These are phyloP conservation scores for Fusarium tricinctum DNA, from an alignment of 2,329 filamentous ascomycete genomes.

Conservation along the genomic window DNA sequence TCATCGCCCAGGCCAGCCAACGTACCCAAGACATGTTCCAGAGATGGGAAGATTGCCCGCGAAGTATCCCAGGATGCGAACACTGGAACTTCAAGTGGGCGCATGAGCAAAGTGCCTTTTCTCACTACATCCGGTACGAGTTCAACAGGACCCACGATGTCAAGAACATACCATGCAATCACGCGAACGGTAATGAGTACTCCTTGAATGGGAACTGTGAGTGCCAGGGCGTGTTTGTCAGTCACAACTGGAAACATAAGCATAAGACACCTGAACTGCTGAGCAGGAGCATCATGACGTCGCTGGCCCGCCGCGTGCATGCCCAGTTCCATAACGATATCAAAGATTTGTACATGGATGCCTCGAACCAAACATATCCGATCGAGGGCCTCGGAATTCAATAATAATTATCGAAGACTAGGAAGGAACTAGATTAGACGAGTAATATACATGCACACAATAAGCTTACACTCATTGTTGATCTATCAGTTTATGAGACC, in stretches of 20 bases:
- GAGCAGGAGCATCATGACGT: slow-evolving; percentile 31
- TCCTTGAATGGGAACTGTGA: neutral
- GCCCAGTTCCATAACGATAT: slow-evolving; percentile 19
- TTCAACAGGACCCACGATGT: slow-evolving; percentile 19
- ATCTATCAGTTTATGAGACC: too few relatives aligned
- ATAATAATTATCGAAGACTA: neutral
- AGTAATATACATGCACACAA: too few relatives aligned
- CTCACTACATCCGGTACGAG: slow-evolving; percentile 23
- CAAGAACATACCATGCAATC: slow-evolving; percentile 16
- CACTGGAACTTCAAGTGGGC: slow-evolving; percentile 24
- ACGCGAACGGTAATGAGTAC: slow-evolving; percentile 21
- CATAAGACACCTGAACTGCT: slow-evolving; percentile 19
- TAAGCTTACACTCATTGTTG: too few relatives aligned
- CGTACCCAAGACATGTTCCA: slow-evolving; percentile 44
- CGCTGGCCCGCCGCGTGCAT: slow-evolving; percentile 16
- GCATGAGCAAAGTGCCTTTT: slow-evolving; percentile 19
- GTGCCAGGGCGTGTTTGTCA: slow-evolving; percentile 20
- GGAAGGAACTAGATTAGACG: neutral
- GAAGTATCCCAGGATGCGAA: slow-evolving; percentile 15
- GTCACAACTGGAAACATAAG: slow-evolving; percentile 26
- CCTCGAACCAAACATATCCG: slow-evolving; percentile 7
- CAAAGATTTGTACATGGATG: neutral
- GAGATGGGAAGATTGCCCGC: slow-evolving; percentile 29
- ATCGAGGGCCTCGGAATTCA: neutral
- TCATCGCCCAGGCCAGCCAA: slow-evolving; percentile 41